Base-by-base conservation (phyloP, 768 basidiomycete genomes). In the Dioszegia hungarica region DNA sequence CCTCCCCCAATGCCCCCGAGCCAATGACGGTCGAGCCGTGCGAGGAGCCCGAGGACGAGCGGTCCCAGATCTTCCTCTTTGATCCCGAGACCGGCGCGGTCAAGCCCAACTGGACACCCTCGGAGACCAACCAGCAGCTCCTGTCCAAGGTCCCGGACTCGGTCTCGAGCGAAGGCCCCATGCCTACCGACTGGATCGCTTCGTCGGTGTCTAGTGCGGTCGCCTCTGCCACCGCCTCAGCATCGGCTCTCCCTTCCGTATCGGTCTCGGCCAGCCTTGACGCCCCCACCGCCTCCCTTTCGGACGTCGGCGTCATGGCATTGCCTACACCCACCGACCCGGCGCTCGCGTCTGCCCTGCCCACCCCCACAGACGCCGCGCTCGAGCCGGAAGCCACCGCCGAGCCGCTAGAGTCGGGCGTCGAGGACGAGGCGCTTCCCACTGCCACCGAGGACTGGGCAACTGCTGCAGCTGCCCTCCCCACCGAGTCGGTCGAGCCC, bases 1-100 rank as follows among this genome's bases (percentile, higher is more conserved):
- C 83, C 2, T 75, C 79, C 27, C 84, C 85, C 1, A 54, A 76
- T 4, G 62, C 72, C 1, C 78, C 82, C 2, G 77, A 79, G n/a
- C 80, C 82, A 3, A 77, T 88, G 67, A 80, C 79, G 5, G 79
- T 82, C 69, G 72, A 79, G 46, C 68, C 65, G 9, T 88, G 85
- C 63, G 58, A 59, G 22, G 59, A 59, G 41, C 66, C 54, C 51
- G 65, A 53, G 22, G 54, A 60, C 6, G 77, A 81, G 63, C 74
- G 73, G 63, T 84, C 82, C 60, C 87, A 89, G 70, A 61, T 77
- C 4, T 89, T 88, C 72, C 72, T 80, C 29, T 88, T 82, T 68
- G 77, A 85, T 61, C 66, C 75, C 14, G 57, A 53, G 0, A 81
- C 79, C 11, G 81, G 82, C 6, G 74, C 76, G 20, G 67, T 89